A percentile compares a stretch with the other conserved stretches of the same genome.
Conservation (phyloP, 2,329 filamentous ascomycete genomes). For the Trichoderma guizhouense region DNA sequence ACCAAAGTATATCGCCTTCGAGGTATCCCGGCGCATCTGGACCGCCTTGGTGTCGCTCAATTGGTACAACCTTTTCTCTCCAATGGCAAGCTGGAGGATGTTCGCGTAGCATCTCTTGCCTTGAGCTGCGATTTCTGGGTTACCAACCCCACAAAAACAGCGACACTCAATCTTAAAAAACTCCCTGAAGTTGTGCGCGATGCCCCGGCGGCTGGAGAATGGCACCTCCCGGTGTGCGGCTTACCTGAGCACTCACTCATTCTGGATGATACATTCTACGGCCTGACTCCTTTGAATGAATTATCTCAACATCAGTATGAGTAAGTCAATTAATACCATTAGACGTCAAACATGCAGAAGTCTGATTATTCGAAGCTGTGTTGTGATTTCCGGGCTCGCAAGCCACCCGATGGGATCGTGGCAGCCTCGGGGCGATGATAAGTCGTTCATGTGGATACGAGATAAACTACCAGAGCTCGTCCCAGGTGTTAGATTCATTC, state of each 20-base stretch:
- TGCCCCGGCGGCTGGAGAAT: not conserved
- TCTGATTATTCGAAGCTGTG: not conserved
- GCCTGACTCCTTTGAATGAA: conserved; percentile 2
- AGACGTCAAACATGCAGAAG: too few relatives aligned
- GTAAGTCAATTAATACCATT: not conserved
- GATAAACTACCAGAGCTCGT: not conserved
- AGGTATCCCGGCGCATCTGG: not conserved
- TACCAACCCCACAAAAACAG: not conserved
- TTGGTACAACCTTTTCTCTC: not conserved
- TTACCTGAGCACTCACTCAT: not conserved
- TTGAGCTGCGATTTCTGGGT: not conserved
- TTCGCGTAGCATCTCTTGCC: not conserved
- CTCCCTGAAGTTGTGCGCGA: not conserved
- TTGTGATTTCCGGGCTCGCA: conserved; percentile 15
- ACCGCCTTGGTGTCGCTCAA: not conserved
- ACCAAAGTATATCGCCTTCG: conserved; percentile 1
- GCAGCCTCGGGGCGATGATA: conserved; percentile 9
- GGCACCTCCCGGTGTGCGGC: not conserved
- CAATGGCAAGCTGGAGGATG: not conserved
- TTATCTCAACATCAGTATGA: not conserved
- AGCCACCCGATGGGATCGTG: conserved; percentile 19
- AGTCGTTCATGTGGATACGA: conserved; percentile 19
- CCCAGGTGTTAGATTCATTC: too few relatives aligned
- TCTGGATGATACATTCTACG: not conserved
- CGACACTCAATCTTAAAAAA: not conserved